These are phyloP conservation scores for Epichloe hybrida DNA, from an alignment of 2,329 filamentous ascomycete species.

Conservation along the genomic window DNA sequence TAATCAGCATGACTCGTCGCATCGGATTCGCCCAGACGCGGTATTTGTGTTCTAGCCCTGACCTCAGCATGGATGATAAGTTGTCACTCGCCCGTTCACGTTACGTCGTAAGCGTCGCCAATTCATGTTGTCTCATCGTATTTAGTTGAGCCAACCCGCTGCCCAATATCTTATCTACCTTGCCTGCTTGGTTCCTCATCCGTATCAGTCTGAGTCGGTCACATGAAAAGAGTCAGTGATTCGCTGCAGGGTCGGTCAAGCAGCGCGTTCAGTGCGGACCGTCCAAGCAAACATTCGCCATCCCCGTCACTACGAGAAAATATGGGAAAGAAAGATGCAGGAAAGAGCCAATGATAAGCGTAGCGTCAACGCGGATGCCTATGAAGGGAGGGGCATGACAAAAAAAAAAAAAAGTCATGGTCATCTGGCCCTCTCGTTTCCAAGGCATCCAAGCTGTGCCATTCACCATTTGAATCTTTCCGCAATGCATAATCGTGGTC, in stretches of 20 bases:
- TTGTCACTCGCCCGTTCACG: neutral
- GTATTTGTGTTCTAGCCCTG: neutral
- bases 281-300: neutral
- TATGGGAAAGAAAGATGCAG: neutral
- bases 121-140: neutral
- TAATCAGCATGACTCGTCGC: neutral
- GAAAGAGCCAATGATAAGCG: neutral
- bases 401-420: neutral
- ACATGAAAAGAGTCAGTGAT: neutral
- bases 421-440: neutral
- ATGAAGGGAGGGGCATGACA: neutral
- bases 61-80: neutral
- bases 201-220: neutral
- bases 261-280: neutral
- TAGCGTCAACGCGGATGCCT: neutral
- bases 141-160: neutral
- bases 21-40: neutral
- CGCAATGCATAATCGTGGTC: neutral
- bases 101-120: neutral
- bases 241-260: neutral
- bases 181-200: neutral
- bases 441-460: neutral
- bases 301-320: neutral
- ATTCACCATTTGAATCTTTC: neutral
- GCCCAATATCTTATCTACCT: neutral